A percentile compares a stretch with the other conserved stretches of the same genome.
Evolutionary conservation across 1,284 basidiomycete species (phyloP).

Genomic region (Athelia psychrophila): DNA sequence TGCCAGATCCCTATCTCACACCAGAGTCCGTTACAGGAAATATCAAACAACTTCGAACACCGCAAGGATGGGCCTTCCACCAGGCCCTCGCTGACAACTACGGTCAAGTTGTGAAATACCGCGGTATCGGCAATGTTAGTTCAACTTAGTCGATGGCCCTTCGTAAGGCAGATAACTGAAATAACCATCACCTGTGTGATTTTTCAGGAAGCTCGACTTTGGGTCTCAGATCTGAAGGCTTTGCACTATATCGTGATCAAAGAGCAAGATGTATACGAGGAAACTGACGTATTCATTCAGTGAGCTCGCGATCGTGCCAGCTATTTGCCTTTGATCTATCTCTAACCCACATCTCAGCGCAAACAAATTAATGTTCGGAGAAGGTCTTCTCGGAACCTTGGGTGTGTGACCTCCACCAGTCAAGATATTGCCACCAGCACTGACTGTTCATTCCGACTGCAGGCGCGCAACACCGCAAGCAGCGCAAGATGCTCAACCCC

Average conservation of each 20-base stretch:
- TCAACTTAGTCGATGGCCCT: constrained; percentile 17
- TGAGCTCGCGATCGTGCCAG: constrained; percentile 11
- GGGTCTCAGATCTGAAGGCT: constrained; percentile 34
- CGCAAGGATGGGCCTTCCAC: constrained; percentile 11
- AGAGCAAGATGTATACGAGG: constrained; percentile 31
- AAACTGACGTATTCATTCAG: constrained; percentile 31
- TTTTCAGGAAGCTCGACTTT: constrained; percentile 31
- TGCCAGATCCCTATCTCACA: no score
- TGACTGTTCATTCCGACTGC: not conserved
- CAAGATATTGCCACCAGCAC: not conserved
- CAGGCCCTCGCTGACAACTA: constrained; percentile 17
- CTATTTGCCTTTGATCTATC: not conserved
- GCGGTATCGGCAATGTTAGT: constrained; percentile 16
- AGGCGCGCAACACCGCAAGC: constrained; percentile 40
- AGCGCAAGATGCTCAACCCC: constrained; percentile 46
- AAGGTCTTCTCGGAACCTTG: constrained; percentile 31
- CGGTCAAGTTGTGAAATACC: constrained; percentile 26
- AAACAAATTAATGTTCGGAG: constrained; percentile 31
- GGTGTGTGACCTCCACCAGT: constrained; percentile 19
- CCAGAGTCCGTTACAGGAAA: constrained; percentile 1
- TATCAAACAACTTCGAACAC: constrained; percentile 6
- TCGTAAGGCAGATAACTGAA: no score
- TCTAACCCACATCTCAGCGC: constrained; percentile 17
- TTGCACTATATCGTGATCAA: constrained; percentile 38
- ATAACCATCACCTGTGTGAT: no score